Evolutionary conservation across 139 green algal genomes (phyloP).

Genomic region (Chlorella sp.): DNA sequence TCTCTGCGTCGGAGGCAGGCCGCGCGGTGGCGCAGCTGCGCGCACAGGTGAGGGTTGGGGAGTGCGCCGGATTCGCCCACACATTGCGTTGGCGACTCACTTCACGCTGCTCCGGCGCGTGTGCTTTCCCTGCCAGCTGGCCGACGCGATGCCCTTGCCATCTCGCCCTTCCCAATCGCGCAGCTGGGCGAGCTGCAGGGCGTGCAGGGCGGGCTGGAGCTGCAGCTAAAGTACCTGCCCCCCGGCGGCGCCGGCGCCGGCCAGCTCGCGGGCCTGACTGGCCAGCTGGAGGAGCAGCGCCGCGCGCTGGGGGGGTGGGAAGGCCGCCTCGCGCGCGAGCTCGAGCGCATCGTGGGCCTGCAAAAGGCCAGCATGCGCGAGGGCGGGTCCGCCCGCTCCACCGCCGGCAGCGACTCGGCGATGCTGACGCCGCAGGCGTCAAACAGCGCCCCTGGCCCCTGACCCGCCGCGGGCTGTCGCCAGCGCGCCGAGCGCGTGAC

Average conservation of each 20-base stretch:
- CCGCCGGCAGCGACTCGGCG: too few relatives aligned
- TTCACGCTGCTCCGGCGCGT: background rate
- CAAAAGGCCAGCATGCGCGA: too few relatives aligned
- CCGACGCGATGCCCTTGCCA: background rate
- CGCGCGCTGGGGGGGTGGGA: constrained; percentile 23
- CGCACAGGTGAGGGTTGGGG: background rate
- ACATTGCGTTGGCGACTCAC: background rate
- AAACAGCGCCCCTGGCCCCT: too few relatives aligned
- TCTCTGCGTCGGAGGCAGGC: constrained; percentile 5
- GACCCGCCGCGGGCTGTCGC: too few relatives aligned
- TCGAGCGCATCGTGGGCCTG: constrained; percentile 33
- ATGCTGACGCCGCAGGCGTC: too few relatives aligned
- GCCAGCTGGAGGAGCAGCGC: constrained; percentile 21
- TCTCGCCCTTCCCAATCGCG: background rate
- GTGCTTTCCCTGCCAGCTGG: background rate
- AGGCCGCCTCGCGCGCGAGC: constrained; percentile 17
- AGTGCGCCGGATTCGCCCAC: background rate
- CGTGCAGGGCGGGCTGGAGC: constrained; percentile 12
- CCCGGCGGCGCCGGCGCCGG: background rate
- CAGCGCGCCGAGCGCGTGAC: too few relatives aligned
- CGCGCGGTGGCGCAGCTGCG: constrained; percentile 24
- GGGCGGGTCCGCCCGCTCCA: too few relatives aligned
- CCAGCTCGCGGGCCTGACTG: constrained; percentile 2
- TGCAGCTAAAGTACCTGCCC: constrained; percentile 28
- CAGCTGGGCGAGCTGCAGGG: too few relatives aligned